These are phyloP conservation scores for Haplosporangium sp. DNA, from an alignment of 371 early-diverging fungal species.

Conservation along the genomic window DNA sequence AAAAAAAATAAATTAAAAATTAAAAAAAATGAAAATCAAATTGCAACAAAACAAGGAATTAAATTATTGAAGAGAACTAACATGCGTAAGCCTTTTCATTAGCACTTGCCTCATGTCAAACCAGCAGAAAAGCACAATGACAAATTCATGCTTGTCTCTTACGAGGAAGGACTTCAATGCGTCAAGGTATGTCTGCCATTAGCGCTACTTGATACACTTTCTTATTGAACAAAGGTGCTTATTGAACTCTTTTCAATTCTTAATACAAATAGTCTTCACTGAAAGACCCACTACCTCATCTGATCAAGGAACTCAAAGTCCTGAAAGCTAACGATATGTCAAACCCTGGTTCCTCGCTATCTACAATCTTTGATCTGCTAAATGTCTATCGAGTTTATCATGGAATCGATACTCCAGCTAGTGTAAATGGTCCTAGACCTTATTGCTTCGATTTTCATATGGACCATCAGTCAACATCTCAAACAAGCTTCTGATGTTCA, in stretches of 20 bases:
- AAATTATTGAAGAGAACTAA: too few relatives aligned
- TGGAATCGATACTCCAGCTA: conserved; percentile 64
- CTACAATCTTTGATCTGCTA: conserved; percentile 72
- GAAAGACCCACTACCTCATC: conserved; percentile 59
- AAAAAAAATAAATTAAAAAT: not conserved
- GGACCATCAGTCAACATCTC: not conserved
- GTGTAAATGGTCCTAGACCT: conserved; percentile 13
- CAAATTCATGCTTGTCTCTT: conserved; percentile 77
- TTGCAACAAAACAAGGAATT: not conserved
- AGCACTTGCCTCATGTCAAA: conserved; percentile 58
- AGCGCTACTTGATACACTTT: not conserved
- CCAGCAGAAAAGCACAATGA: conserved; percentile 58
- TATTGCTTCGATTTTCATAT: too few relatives aligned
- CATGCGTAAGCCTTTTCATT: not conserved
- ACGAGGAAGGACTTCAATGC: conserved; percentile 59
- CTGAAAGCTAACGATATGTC: conserved; percentile 70
- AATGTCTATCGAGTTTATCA: conserved; percentile 65
- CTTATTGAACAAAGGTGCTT: too few relatives aligned
- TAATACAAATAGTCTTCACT: conserved; percentile 47
- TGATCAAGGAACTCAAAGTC: conserved; percentile 66
- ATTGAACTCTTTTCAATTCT: not conserved
- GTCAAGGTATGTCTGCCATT: conserved; percentile 54
- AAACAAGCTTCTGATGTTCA: not conserved
- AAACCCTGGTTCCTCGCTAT: conserved; percentile 67
- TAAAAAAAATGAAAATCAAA: not conserved